Percentiles rank a stretch among this genome's conserved stretches.
Evolutionary conservation across 2,329 filamentous ascomycete species (phyloP).

Genomic region (Exophiala bonariae): DNA sequence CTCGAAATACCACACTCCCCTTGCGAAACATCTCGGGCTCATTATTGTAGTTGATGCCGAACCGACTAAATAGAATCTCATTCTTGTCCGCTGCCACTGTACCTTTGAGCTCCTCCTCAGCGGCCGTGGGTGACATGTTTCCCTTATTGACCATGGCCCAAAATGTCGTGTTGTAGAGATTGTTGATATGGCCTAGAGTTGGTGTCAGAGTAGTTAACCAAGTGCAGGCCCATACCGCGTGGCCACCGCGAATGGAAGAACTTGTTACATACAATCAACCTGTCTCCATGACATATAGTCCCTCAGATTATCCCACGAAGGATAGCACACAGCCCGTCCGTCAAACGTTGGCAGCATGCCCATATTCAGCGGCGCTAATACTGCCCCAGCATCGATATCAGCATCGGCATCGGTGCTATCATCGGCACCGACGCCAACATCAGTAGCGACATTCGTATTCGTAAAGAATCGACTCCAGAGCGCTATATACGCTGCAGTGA

Average conservation of each 20-base stretch:
- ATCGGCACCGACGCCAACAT: neutral
- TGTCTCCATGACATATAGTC: slow-evolving; percentile 98
- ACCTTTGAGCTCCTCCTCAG: slow-evolving; percentile 78
- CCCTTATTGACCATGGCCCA: slow-evolving; percentile 83
- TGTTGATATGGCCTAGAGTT: slow-evolving; percentile 83
- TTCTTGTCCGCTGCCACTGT: slow-evolving; percentile 88
- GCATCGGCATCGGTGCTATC: too few species aligned
- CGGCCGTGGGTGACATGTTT: slow-evolving; percentile 72
- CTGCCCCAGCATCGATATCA: neutral
- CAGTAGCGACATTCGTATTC: too few species aligned
- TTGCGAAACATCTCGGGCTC: slow-evolving; percentile 91
- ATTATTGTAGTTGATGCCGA: slow-evolving; percentile 96
- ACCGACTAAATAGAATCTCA: slow-evolving; percentile 86
- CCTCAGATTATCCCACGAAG: slow-evolving; percentile 74
- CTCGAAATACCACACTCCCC: slow-evolving; percentile 84
- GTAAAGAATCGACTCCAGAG: slow-evolving; percentile 57
- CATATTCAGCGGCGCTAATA: slow-evolving; percentile 61
- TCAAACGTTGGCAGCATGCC: slow-evolving; percentile 84
- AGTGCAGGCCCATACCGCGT: too few species aligned
- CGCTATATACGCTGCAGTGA: slow-evolving; percentile 86
- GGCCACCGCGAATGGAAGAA: too few species aligned
- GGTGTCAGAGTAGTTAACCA: too few species aligned
- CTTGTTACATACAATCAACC: slow-evolving; percentile 83
- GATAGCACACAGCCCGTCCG: slow-evolving; percentile 87
- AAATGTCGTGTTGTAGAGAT: slow-evolving; percentile 96